Percentiles rank a stretch among this genome's conserved stretches.
phyloP scores from a whole-genome alignment of 441 rosid genomes.

The Melastoma candidum region DNA sequence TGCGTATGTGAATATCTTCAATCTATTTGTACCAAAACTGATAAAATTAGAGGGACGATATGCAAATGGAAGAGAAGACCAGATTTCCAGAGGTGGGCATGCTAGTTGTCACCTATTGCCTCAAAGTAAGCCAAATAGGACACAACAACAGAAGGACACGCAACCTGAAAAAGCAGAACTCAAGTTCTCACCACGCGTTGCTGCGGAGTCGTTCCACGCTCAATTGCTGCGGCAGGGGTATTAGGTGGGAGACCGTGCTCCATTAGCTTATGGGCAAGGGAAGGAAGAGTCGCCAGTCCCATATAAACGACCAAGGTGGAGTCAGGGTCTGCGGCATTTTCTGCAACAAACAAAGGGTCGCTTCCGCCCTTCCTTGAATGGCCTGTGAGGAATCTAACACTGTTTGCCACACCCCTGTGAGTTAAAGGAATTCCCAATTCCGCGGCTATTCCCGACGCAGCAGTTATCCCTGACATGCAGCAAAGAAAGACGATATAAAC shows the following conservation, averaged over 20 bases:
- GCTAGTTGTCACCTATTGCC: no score
- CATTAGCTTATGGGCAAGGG: slow-evolving; percentile 71
- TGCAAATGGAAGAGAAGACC: no score
- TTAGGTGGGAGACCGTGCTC: slow-evolving; percentile 63
- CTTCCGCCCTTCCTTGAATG: slow-evolving; percentile 86
- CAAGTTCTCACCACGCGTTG: slow-evolving; percentile 60
- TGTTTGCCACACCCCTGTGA: slow-evolving; percentile 75
- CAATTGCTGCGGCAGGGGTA: slow-evolving; percentile 85
- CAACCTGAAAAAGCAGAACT: no score
- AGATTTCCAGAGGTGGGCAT: no score
- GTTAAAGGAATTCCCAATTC: slow-evolving; percentile 79
- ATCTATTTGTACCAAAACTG: no score
- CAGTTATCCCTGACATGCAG: slow-evolving; percentile 68
- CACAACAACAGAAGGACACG: background rate
- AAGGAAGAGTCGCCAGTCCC: slow-evolving; percentile 90
- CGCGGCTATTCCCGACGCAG: slow-evolving; percentile 89
- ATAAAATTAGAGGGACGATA: no score
- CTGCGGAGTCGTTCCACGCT: slow-evolving; percentile 83
- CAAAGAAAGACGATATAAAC: background rate
- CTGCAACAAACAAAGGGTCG: slow-evolving; percentile 83
- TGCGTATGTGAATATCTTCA: no score
- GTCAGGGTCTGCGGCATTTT: slow-evolving; percentile 81
- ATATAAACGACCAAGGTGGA: slow-evolving; percentile 89
- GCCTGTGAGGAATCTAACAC: slow-evolving; percentile 86
- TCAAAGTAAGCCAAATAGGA: background rate